Evolutionary conservation across 2,329 filamentous ascomycete species (phyloP).

Genomic region (Fusarium guadeloupense): DNA sequence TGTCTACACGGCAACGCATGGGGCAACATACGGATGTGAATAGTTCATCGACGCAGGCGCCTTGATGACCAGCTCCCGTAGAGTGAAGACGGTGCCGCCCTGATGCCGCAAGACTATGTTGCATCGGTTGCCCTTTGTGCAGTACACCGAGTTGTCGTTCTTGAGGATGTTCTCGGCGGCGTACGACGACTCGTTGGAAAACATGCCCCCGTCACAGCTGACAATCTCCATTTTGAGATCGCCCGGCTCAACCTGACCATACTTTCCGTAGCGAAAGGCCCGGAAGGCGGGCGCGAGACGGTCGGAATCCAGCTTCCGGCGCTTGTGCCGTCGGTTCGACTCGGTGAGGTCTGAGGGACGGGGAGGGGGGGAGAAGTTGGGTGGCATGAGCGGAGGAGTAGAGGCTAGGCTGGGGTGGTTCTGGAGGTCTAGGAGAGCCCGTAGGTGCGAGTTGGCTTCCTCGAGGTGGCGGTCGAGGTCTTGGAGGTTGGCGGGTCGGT

Average conservation of each 20-base stretch:
- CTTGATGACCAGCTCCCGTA: constrained; percentile 89
- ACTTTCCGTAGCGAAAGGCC: constrained; percentile 82
- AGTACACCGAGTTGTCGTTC: constrained; percentile 87
- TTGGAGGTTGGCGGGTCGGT: constrained; percentile 45
- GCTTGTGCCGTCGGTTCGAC: constrained; percentile 67
- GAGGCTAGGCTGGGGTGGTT: constrained; percentile 43
- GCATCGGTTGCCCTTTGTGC: constrained; percentile 86
- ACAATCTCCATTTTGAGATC: constrained; percentile 85
- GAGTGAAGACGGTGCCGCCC: constrained; percentile 79
- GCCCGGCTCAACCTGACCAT: constrained; percentile 87
- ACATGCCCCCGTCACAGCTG: constrained; percentile 86
- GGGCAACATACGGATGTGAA: constrained; percentile 78
- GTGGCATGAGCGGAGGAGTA: constrained; percentile 43
- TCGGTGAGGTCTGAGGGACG: constrained; percentile 54
- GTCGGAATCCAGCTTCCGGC: constrained; percentile 76
- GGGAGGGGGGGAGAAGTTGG: constrained; percentile 48
- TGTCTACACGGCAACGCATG: constrained; percentile 13
- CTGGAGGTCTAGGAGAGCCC: constrained; percentile 55
- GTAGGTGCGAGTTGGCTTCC: constrained; percentile 56
- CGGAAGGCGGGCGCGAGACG: constrained; percentile 58
- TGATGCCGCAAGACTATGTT: constrained; percentile 87
- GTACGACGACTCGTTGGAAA: constrained; percentile 69
- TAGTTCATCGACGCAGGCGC: constrained; percentile 79
- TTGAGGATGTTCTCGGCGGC: constrained; percentile 83
- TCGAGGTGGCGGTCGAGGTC: constrained; percentile 53